A percentile compares a stretch with the other conserved stretches of the same genome.
These are phyloP conservation scores for Penicillium desertorum DNA, from an alignment of 495 filamentous ascomycete genomes.

Conservation along the genomic window DNA sequence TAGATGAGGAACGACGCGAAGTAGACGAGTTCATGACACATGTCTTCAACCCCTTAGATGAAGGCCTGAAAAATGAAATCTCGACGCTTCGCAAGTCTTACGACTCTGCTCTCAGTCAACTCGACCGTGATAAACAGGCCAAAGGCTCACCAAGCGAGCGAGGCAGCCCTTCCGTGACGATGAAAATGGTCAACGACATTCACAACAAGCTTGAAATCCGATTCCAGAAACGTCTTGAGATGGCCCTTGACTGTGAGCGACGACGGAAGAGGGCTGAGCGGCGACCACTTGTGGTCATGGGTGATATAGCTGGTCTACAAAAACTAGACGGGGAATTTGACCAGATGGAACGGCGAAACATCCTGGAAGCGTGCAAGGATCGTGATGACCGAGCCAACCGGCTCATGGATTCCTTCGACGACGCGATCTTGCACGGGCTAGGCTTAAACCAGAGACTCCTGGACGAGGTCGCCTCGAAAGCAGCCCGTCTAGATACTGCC, in stretches of 20 bases:
- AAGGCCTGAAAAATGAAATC: constrained; percentile 53
- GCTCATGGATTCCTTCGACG: constrained; percentile 55
- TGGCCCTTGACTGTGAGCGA: constrained; percentile 52
- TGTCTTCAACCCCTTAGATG: constrained; percentile 55
- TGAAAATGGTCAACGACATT: constrained; percentile 49
- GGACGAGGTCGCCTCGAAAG: constrained; percentile 47
- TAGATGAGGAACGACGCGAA: constrained; percentile 56
- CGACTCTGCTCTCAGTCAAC: constrained; percentile 42
- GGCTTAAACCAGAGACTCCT: constrained; percentile 54
- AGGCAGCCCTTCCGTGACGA: constrained; percentile 42
- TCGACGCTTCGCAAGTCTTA: constrained; percentile 52
- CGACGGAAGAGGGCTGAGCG: constrained; percentile 53
- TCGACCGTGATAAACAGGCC: constrained; percentile 44
- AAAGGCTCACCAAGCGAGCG: constrained; percentile 34
- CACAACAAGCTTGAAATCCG: constrained; percentile 50
- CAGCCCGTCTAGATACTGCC: constrained; percentile 36
- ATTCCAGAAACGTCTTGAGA: constrained; percentile 52
- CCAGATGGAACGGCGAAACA: constrained; percentile 52
- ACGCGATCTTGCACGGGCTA: constrained; percentile 51
- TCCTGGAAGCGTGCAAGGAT: constrained; percentile 50
- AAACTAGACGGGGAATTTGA: constrained; percentile 55
- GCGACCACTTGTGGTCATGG: constrained; percentile 51
- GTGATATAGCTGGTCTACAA: constrained; percentile 47
- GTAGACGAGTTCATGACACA: constrained; percentile 51
- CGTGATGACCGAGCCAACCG: constrained; percentile 51